A percentile compares a stretch with the other conserved stretches of the same genome.
Evolutionary conservation across 2,329 filamentous ascomycete species (phyloP).

Genomic region (Zymoseptoria crescenta): DNA sequence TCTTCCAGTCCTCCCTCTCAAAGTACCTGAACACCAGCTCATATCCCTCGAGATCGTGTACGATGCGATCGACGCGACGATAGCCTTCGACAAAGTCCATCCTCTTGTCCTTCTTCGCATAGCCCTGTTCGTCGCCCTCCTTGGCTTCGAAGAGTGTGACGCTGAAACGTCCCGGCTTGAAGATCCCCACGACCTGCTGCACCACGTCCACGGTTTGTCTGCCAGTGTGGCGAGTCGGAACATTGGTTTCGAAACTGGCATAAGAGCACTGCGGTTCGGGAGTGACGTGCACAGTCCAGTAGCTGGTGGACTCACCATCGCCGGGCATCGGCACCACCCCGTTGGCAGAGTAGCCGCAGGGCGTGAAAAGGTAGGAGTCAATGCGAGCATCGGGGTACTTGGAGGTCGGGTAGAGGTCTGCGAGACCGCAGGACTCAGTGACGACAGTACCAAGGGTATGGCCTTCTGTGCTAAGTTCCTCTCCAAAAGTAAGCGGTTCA

Average conservation of each 20-base stretch:
- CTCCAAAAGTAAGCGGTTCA: constrained; percentile 48
- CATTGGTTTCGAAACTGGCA: constrained; percentile 96
- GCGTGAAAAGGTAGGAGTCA: constrained; percentile 92
- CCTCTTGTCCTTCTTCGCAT: constrained; percentile 39
- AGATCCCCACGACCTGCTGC: constrained; percentile 88
- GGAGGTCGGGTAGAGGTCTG: constrained; percentile 76
- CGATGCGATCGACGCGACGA: constrained; percentile 81
- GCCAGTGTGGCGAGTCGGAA: constrained; percentile 78
- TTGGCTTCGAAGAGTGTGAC: constrained; percentile 95
- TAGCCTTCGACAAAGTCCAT: constrained; percentile 83
- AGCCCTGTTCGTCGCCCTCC: constrained; percentile 38
- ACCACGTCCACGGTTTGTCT: constrained; percentile 85
- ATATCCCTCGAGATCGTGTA: constrained; percentile 96
- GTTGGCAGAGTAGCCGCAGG: constrained; percentile 95
- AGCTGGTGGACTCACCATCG: constrained; percentile 53
- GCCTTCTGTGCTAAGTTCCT: constrained; percentile 82
- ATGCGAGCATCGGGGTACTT: constrained; percentile 89
- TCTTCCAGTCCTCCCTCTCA: constrained; percentile 73
- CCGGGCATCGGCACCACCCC: constrained; percentile 78
- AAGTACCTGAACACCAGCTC: constrained; percentile 96
- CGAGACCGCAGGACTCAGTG: constrained; percentile 79
- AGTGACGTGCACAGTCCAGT: constrained; percentile 97
- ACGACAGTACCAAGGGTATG: constrained; percentile 89
- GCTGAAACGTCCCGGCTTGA: constrained; percentile 95
- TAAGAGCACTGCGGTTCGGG: constrained; percentile 96